Evolutionary conservation across 2,329 filamentous ascomycete genomes (phyloP), one percentile per base, ranked within the genome.

Genomic region (Sporothrix luriei): DNA sequence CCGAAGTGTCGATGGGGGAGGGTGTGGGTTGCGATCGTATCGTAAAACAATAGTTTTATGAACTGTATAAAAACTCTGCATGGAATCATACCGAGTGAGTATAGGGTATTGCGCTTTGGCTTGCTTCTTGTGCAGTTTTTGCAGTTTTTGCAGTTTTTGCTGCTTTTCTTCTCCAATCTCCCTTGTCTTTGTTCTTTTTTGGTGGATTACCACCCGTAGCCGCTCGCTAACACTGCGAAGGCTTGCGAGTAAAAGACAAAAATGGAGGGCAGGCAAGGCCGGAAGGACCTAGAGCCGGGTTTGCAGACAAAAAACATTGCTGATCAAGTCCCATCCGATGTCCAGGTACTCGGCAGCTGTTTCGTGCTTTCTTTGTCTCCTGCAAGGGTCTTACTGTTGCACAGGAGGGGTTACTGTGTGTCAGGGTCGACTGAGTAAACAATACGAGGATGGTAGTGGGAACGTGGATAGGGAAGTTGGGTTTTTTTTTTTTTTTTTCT

Each of bases 161-260:
- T n/a, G n/a, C n/a, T n/a, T n/a, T 7, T 38, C 21, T 54, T 33
- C 52, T 40, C 38, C 13, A 3, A 4, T 43, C 40, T 43, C 40
- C 10, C 43, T 55, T 69, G 46, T 52, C 14, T 61, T 55, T 69
- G 46, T 61, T 52, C 57, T 64, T 55, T 52, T 51, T 49, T 21
- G 38, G 65, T n/a, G 49, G 21, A 24, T 40, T 48, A 62, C 59
- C 40, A 48, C 40, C n/a, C 59, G 24, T 62, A 48, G 59, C n/a
- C 21, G 59, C 40, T 26, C 59, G 21, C 59, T 29, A 46, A 48
- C 43, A 48, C 10, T 10, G 5, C 40, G 21, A 16, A 62, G 19
- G 59, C 59, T 48, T 4, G 33, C 6, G 5, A n/a, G 16, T 21
- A 29, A 62, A 48, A 29, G 21, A n/a, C n/a, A n/a, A n/a, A n/a